Base-by-base conservation (phyloP, 2,329 filamentous ascomycete genomes). In the Orbilia blumenaviensis region DNA sequence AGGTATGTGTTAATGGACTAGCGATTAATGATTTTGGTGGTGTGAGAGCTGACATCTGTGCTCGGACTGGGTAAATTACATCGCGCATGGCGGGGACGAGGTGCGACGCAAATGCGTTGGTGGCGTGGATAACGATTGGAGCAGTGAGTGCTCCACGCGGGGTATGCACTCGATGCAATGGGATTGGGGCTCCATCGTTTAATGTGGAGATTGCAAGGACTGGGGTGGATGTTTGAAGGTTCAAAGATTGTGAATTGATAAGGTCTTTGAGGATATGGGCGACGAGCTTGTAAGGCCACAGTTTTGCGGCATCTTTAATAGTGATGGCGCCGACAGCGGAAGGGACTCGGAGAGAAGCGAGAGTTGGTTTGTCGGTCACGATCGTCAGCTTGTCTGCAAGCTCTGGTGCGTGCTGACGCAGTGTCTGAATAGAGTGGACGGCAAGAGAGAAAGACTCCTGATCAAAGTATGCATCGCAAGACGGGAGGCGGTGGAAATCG, bases 241-340 rank as follows among this genome's bases (percentile, higher is more conserved):
- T 93, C 80, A 93, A 89, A 8, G 80, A 81, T 1, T 81, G 83
- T 1, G 82, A 81, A 16, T 84, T 82, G 6, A 87, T 80, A 0
- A 92, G 85, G 7, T 84, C 82, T 81, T 92, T 88, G 0, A 96
- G 83, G 0, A 94, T 85, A 83, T 89, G 90, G 0, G 89, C 85
- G 1, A 96, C 89, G 16, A 96, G 87, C 83, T 95, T 96, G 82
- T 96, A 96, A 0, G 93, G 93, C 91, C 91, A 94, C 50, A 92
- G 81, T 79, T 88, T 89, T 0, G 89, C 91, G 0, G 92, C 91
- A 44, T 88, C 84, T 77, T 90, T 90, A 14, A 90, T 83, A 18
- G 71, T 75, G 2, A 93, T 86, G 4, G 89, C 91, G 1, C 89
- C 92, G 6, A 86, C 81, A 5, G 89, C 89, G 6, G 82, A 82